Evolutionary conservation across 345 rosid species (phyloP).

Genomic region (Lumnitzera littorea): DNA sequence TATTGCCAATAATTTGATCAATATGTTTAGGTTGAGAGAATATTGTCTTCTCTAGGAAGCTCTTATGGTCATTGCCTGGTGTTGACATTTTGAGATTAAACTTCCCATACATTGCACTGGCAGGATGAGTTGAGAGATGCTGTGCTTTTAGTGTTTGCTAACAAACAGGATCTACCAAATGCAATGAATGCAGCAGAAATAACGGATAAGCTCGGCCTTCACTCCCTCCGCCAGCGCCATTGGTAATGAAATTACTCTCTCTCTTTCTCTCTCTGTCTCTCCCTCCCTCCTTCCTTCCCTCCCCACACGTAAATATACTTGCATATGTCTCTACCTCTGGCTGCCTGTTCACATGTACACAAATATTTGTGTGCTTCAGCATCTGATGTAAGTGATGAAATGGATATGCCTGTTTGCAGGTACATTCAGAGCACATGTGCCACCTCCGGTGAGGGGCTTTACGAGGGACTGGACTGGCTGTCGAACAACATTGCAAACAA

Average conservation of each 20-base stretch:
- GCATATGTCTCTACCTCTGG: not conserved
- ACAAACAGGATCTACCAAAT: constrained; percentile 70
- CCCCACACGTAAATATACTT: not conserved
- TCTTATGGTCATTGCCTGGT: no score
- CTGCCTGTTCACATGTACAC: not conserved
- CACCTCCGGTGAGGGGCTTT: constrained; percentile 90
- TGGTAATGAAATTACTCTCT: constrained; percentile 25
- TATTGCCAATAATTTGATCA: no score
- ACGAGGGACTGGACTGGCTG: constrained; percentile 94
- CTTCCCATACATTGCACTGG: not conserved
- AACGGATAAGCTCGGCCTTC: constrained; percentile 68
- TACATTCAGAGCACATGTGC: constrained; percentile 97
- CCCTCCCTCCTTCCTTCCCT: not conserved
- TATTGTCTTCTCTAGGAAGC: no score
- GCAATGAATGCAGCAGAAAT: constrained; percentile 74
- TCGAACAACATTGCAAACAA: constrained; percentile 91
- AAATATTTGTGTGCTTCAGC: no score
- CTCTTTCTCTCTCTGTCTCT: not conserved
- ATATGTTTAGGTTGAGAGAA: no score
- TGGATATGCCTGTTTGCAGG: constrained; percentile 28
- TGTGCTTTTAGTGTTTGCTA: constrained; percentile 58
- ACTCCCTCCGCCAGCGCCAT: constrained; percentile 67
- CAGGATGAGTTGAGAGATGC: constrained; percentile 75
- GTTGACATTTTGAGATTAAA: no score
- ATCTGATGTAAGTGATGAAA: no score